phyloP scores from a whole-genome alignment of 805 yeast genomes.

The Candida boidinii region DNA sequence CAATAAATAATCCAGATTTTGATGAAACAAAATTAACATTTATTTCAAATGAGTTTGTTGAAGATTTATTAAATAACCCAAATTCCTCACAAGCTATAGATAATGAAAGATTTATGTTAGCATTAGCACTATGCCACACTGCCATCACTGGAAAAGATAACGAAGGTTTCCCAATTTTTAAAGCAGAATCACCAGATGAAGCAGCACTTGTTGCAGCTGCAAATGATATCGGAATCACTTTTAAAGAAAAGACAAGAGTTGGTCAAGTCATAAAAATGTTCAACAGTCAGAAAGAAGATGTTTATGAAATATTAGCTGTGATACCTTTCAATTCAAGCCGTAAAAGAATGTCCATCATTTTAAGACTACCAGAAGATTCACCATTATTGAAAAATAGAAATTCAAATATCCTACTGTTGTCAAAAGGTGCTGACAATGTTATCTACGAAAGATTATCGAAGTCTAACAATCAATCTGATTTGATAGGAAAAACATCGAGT shows the following conservation, averaged over 20 bases:
- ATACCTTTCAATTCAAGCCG: constrained; percentile 64
- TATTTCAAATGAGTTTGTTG: constrained; percentile 47
- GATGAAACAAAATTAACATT: constrained; percentile 48
- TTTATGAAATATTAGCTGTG: constrained; percentile 40
- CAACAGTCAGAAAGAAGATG: too few relatives aligned
- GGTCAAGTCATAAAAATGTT: constrained; percentile 32
- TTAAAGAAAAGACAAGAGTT: constrained; percentile 44
- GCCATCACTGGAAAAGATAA: constrained; percentile 51
- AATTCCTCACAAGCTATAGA: constrained; percentile 31
- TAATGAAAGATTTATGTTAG: constrained; percentile 52
- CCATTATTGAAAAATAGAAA: neutral
- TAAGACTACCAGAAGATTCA: constrained; percentile 30
- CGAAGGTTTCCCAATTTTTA: constrained; percentile 39
- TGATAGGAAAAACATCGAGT: constrained; percentile 54
- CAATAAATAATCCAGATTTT: constrained; percentile 43
- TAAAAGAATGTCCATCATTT: constrained; percentile 68
- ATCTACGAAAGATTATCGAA: constrained; percentile 56
- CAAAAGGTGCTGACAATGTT: constrained; percentile 79
- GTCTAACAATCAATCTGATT: constrained; percentile 32
- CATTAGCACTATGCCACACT: constrained; percentile 67
- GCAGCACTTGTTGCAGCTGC: constrained; percentile 74
- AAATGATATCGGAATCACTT: constrained; percentile 61
- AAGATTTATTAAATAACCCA: constrained; percentile 36
- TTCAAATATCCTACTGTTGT: constrained; percentile 12
- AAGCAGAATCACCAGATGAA: constrained; percentile 82